A percentile compares a stretch with the other conserved stretches of the same genome.
Evolutionary conservation across 352 stramenopile genomes (phyloP).

Genomic region (Pythium coloratum): DNA sequence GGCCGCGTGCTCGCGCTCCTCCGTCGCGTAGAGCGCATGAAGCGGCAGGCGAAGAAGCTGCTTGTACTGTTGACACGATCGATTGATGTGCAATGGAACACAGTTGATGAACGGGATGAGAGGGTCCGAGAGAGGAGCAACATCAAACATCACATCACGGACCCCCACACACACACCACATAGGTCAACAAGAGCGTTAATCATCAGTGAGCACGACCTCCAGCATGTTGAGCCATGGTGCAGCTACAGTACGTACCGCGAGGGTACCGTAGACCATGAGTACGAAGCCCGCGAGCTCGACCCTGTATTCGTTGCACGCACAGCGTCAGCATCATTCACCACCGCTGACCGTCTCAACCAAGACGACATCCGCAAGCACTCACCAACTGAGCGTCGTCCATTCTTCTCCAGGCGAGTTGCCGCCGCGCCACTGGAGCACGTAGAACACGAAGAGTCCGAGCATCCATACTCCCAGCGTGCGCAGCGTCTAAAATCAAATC

Average conservation of each 20-base stretch:
- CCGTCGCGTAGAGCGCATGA: constrained; percentile 45
- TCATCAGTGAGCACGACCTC: background rate
- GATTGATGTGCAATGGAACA: background rate
- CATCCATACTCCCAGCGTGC: constrained; percentile 77
- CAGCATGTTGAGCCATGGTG: background rate
- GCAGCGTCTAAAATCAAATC: constrained; percentile 48
- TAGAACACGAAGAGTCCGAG: constrained; percentile 82
- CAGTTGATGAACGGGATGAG: background rate
- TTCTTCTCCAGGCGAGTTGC: constrained; percentile 58
- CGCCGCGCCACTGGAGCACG: constrained; percentile 63
- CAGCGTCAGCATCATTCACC: background rate
- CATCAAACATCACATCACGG: background rate
- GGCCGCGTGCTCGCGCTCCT: constrained; percentile 41
- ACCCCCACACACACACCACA: background rate
- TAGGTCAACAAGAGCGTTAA: constrained; percentile 4
- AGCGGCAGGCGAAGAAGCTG: constrained; percentile 63
- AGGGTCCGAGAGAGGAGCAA: background rate
- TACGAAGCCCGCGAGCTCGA: constrained; percentile 73
- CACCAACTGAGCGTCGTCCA: constrained; percentile 78
- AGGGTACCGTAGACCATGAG: constrained; percentile 82
- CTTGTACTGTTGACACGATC: constrained; percentile 61
- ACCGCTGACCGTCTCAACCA: background rate
- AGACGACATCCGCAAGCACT: constrained; percentile 9
- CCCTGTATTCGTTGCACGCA: constrained; percentile 26
- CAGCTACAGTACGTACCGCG: constrained; percentile 45